Evolutionary conservation across 2,329 filamentous ascomycete genomes (phyloP).

Genomic region (Fusarium citri): DNA sequence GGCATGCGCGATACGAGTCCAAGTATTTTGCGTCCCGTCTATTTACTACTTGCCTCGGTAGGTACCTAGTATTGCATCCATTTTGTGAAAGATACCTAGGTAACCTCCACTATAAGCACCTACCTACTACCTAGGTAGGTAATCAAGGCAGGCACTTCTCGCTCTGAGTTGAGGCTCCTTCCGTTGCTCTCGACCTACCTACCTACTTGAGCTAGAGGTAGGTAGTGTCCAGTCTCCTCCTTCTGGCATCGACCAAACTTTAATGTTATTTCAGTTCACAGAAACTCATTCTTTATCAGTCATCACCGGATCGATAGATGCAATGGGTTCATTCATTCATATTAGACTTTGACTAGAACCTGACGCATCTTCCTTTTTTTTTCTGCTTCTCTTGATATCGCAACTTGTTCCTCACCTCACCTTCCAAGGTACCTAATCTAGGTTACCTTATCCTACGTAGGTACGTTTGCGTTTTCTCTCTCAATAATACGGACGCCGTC

Average conservation of each 20-base stretch:
- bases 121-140: too few species aligned
- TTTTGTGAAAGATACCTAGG: neutral
- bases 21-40: neutral
- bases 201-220: too few species aligned
- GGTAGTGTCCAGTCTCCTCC: slow-evolving; percentile 1
- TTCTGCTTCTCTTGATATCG: neutral
- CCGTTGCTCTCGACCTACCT: neutral
- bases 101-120: too few species aligned
- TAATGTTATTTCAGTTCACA: neutral
- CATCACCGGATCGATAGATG: neutral
- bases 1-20: neutral
- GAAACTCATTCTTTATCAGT: neutral
- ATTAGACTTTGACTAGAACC: slow-evolving; percentile 9
- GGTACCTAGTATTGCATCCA: neutral
- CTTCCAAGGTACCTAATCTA: neutral
- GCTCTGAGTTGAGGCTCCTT: neutral
- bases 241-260: slow-evolving; percentile 1
- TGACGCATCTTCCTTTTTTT: slow-evolving; percentile 8
- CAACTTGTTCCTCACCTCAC: neutral
- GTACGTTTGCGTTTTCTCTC: slow-evolving; percentile 18
- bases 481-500: slow-evolving; percentile 1
- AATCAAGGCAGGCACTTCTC: neutral
- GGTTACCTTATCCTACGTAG: neutral
- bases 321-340: slow-evolving; percentile 14
- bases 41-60: neutral